Percentiles rank a stretch among this genome's conserved stretches.
These are phyloP conservation scores for Xerocomellus dryophilus DNA, from an alignment of 768 basidiomycete genomes.

Conservation along the genomic window DNA sequence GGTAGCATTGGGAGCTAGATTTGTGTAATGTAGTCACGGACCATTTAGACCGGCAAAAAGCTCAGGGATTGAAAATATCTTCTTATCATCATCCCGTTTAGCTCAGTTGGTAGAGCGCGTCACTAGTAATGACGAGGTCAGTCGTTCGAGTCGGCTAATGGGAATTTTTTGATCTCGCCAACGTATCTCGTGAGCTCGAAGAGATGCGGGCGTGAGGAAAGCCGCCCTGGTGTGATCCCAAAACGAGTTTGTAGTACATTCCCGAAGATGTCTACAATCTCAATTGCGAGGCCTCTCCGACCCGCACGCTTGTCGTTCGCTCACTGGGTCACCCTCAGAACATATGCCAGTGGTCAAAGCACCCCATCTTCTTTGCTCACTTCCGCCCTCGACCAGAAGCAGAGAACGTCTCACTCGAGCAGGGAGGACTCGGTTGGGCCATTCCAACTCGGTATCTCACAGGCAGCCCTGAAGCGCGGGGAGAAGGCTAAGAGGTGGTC, in stretches of 20 bases:
- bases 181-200: too few relatives aligned
- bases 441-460: slow-evolving; percentile 70
- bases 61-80: too few relatives aligned
- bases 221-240: slow-evolving; percentile 2
- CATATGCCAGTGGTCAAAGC: slow-evolving; percentile 50
- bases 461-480: slow-evolving; percentile 48
- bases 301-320: background rate
- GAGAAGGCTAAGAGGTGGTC: slow-evolving; percentile 73
- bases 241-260: slow-evolving; percentile 4
- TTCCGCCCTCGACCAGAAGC: slow-evolving; percentile 62
- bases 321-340: slow-evolving; percentile 14
- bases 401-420: slow-evolving; percentile 33
- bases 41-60: too few relatives aligned
- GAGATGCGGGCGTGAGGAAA: background rate
- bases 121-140: slow-evolving; percentile 71
- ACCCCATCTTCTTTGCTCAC: slow-evolving; percentile 53
- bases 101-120: slow-evolving; percentile 59
- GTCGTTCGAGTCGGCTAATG: slow-evolving; percentile 62
- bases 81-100: slow-evolving; percentile 29
- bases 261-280: slow-evolving; percentile 12
- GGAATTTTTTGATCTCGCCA: slow-evolving; percentile 25
- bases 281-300: slow-evolving; percentile 2
- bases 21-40: background rate
- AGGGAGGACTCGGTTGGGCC: slow-evolving; percentile 70
- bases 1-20: slow-evolving; percentile 18